phyloP scores from a whole-genome alignment of 2,329 filamentous ascomycete genomes.

The Scytalidium sp. region DNA sequence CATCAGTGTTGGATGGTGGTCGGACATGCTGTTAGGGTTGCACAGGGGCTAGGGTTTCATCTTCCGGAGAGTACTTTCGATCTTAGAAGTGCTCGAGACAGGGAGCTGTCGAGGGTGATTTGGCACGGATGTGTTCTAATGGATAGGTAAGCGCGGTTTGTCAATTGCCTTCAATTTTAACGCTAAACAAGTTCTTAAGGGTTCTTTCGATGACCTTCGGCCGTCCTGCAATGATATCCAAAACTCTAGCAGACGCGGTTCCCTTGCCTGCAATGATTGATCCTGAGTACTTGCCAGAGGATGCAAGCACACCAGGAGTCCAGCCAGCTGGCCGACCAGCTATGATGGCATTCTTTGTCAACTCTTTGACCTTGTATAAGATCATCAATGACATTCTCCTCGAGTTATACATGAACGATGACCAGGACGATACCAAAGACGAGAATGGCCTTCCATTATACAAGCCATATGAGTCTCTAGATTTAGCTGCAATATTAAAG shows the following conservation, averaged over 20 bases:
- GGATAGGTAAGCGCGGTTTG: slow-evolving; percentile 30
- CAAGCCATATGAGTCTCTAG: background rate
- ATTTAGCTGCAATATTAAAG: slow-evolving; percentile 29
- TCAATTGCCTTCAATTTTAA: background rate
- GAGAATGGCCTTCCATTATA: background rate
- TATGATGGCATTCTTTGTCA: slow-evolving; percentile 4
- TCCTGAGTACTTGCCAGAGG: slow-evolving; percentile 26
- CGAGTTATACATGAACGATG: slow-evolving; percentile 3
- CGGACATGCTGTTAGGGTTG: slow-evolving; percentile 42
- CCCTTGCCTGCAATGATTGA: slow-evolving; percentile 19
- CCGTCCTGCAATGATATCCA: slow-evolving; percentile 33
- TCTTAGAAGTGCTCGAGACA: background rate
- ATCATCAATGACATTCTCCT: slow-evolving; percentile 31
- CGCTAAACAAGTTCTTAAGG: slow-evolving; percentile 9
- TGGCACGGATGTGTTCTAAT: slow-evolving; percentile 37
- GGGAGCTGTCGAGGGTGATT: slow-evolving; percentile 9
- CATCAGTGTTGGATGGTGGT: slow-evolving; percentile 49
- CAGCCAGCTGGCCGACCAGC: background rate
- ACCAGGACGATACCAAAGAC: background rate
- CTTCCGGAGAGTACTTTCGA: slow-evolving; percentile 30
- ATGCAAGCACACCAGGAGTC: slow-evolving; percentile 9
- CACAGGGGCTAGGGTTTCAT: slow-evolving; percentile 44
- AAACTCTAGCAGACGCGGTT: slow-evolving; percentile 22
- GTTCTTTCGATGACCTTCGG: slow-evolving; percentile 35
- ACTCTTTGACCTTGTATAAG: slow-evolving; percentile 35